Conservation (phyloP, 352 stramenopile species). For the Phytophthora pluvialis region DNA sequence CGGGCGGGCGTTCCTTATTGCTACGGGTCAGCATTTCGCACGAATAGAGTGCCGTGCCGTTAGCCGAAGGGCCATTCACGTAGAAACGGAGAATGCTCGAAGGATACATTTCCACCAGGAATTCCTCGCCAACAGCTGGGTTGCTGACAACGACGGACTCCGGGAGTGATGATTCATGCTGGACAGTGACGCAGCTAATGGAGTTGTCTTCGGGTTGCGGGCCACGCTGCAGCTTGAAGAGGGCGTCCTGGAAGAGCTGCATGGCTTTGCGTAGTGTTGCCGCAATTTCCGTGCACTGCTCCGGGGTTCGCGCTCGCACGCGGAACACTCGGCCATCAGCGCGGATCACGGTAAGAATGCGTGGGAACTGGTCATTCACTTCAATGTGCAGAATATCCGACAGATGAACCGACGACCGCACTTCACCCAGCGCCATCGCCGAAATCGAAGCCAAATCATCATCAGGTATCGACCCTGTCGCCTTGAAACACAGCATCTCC, state of each 20-base stretch:
- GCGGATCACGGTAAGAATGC: conserved; percentile 78
- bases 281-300: conserved; percentile 72
- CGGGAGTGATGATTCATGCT: conserved; percentile 72
- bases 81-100: conserved; percentile 77
- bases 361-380: conserved; percentile 71
- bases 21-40: conserved; percentile 55
- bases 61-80: conserved; percentile 66
- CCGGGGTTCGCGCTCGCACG: conserved; percentile 65
- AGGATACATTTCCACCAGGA: conserved; percentile 75
- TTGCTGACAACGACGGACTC: conserved; percentile 63
- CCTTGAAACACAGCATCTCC: conserved; percentile 83
- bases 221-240: conserved; percentile 73
- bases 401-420: conserved; percentile 72
- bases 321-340: conserved; percentile 77
- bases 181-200: conserved; percentile 76
- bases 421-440: conserved; percentile 63
- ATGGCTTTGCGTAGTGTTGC: conserved; percentile 57
- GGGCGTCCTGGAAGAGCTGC: conserved; percentile 73
- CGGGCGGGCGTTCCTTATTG: conserved; percentile 27
- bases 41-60: conserved; percentile 63
- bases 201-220: conserved; percentile 69
- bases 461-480: conserved; percentile 38
- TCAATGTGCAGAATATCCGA: conserved; percentile 84
- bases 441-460: conserved; percentile 33
- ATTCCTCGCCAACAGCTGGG: conserved; percentile 50